These are phyloP conservation scores for Pseudozyma tsukubaensis DNA, from an alignment of 1,284 basidiomycete species.

Conservation along the genomic window DNA sequence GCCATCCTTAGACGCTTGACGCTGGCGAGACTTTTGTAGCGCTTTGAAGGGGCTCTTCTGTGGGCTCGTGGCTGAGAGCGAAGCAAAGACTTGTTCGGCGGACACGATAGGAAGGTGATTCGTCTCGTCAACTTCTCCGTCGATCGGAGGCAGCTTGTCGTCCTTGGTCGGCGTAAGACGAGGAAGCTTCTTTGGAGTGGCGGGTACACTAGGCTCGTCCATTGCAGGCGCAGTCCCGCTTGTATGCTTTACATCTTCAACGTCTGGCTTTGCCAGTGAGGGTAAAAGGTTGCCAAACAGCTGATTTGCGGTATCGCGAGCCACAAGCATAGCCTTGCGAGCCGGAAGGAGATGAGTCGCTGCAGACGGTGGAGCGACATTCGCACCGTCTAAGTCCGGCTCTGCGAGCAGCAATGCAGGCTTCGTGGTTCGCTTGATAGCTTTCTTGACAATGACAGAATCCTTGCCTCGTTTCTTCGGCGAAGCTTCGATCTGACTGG, in stretches of 20 bases:
- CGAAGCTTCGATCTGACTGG: constrained; percentile 34
- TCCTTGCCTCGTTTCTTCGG: constrained; percentile 36
- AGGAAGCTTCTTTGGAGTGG: constrained; percentile 7
- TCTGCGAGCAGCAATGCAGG: constrained; percentile 6
- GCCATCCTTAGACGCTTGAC: constrained; percentile 12
- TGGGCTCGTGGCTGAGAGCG: constrained; percentile 16
- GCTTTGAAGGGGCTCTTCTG: constrained; percentile 36
- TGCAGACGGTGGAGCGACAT: not conserved
- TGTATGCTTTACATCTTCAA: not conserved
- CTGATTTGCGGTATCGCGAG: constrained; percentile 22
- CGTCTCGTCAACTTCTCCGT: not conserved
- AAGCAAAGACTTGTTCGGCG: constrained; percentile 34
- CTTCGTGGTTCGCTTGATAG: constrained; percentile 22
- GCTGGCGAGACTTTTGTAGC: constrained; percentile 25
- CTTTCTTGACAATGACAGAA: constrained; percentile 26
- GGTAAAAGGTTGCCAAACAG: constrained; percentile 7
- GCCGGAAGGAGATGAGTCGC: constrained; percentile 19
- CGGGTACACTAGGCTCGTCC: not conserved
- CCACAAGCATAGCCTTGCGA: constrained; percentile 14
- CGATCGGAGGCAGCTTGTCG: not conserved
- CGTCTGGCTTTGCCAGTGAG: too few relatives aligned
- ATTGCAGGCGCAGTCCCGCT: not conserved
- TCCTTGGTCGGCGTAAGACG: not conserved
- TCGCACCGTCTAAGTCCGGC: not conserved
- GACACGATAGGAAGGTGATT: constrained; percentile 17